Evolutionary conservation across 768 basidiomycete genomes (phyloP).

Genomic region (Tulasnella sp.): DNA sequence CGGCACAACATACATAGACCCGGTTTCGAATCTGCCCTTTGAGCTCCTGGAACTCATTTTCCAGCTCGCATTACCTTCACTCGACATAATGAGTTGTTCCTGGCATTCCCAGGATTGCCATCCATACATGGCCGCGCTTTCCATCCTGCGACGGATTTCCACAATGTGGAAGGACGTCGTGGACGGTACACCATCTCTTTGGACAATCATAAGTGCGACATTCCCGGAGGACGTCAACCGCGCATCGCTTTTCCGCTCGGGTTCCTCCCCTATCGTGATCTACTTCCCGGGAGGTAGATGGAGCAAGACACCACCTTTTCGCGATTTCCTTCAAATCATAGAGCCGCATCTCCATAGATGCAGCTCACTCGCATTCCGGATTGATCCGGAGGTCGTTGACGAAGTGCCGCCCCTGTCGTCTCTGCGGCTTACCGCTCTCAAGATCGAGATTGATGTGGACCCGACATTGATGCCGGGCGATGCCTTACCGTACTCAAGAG

Average conservation of each 20-base stretch:
- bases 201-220: background rate
- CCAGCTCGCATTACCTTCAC: background rate
- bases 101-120: background rate
- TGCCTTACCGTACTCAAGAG: background rate
- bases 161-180: background rate
- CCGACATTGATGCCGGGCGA: background rate
- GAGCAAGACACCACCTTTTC: background rate
- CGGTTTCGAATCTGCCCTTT: background rate
- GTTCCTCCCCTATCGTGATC: background rate
- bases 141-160: background rate
- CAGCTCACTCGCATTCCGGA: background rate
- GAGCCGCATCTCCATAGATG: background rate
- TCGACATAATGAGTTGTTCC: background rate
- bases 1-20: background rate
- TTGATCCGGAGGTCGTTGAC: background rate
- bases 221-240: background rate
- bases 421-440: background rate
- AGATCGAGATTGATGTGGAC: background rate
- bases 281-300: background rate
- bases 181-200: background rate
- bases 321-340: background rate
- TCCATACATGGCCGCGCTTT: background rate
- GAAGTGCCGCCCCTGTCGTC: background rate
- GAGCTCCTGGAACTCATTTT: background rate
- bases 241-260: background rate